Base-by-base conservation (phyloP, 257 asterid species). In the Misopates orontium region DNA sequence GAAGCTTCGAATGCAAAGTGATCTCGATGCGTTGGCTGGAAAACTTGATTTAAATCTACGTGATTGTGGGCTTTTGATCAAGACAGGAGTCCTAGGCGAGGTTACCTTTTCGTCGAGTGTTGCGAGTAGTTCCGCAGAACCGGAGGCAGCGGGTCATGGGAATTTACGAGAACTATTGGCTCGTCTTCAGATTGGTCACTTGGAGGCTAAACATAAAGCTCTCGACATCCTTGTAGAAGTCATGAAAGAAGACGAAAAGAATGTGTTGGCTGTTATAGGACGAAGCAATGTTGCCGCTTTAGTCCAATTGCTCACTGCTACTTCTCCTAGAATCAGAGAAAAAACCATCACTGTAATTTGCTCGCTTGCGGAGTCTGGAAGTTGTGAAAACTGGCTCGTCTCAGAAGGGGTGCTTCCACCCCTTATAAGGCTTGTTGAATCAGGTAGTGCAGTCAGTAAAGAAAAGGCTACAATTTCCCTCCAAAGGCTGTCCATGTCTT, bases 51-150 rank as follows among this genome's bases (percentile, higher is more conserved):
- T 93, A 58, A 93, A 86, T 71, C 72, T 93, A 72, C 95, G 95
- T 0, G 99, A 93, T 75, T 93, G 97, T 48, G 88, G 91, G 64
- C 84, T 87, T 10, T 67, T 93, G 79, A 87, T 90, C 81, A 93
- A 90, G 67, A 89, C 96, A 0, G 99, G 99, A 5, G 95, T 93
- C 23, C 94, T 93, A 1, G 97, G 97, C 6, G 96, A 87, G 79
- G 90, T 87, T 10, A 82, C 92, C 5, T 73, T 79, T 47, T 80
- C 89, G 1, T 75, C 95, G 1, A 28, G 80, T 28, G 70, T 65
- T 7, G 64, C 80, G 1, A 79, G 87, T 42, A 69, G 76, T 66
- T 75, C 85, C 0, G 58, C 84, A 0, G 87, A 82, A 22, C 69
- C 83, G 0, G 95, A 81, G 60, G 64, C 74, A 23, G 71, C 57